phyloP scores from a whole-genome alignment of 2,329 filamentous ascomycete genomes.

The Fusarium albidum region DNA sequence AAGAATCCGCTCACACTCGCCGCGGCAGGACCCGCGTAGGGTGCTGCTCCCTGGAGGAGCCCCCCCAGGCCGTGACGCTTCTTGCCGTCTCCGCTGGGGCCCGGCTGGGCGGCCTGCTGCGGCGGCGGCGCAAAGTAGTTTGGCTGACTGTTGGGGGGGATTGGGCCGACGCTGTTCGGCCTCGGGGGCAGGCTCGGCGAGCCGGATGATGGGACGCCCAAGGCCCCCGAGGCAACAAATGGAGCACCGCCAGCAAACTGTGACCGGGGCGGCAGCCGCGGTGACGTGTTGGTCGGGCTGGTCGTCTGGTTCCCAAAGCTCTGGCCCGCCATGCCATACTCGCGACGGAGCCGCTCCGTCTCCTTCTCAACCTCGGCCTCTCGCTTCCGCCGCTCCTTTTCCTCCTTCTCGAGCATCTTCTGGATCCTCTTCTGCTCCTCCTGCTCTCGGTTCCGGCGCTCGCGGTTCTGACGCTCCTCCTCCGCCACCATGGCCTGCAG shows the following conservation, averaged over 20 bases:
- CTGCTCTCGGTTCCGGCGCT: slow-evolving; percentile 63
- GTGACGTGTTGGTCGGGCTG: slow-evolving; percentile 34
- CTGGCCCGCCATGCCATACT: slow-evolving; percentile 70
- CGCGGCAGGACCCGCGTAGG: slow-evolving; percentile 50
- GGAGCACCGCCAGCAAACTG: slow-evolving; percentile 11
- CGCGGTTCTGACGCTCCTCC: slow-evolving; percentile 61
- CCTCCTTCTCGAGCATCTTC: slow-evolving; percentile 72
- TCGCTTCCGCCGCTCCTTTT: slow-evolving; percentile 62
- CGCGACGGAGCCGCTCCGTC: slow-evolving; percentile 77
- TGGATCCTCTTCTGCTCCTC: slow-evolving; percentile 65
- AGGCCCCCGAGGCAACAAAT: slow-evolving; percentile 22
- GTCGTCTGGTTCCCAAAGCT: slow-evolving; percentile 38
- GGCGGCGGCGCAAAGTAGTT: slow-evolving; percentile 37
- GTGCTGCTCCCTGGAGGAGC: slow-evolving; percentile 40
- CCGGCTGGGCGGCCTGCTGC: slow-evolving; percentile 28
- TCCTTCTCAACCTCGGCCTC: slow-evolving; percentile 76
- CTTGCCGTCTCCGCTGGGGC: slow-evolving; percentile 31
- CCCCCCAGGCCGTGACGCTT: slow-evolving; percentile 41
- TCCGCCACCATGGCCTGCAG: slow-evolving; percentile 63
- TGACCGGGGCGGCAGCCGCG: slow-evolving; percentile 47
- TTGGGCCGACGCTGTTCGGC: slow-evolving; percentile 58
- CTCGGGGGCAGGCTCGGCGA: slow-evolving; percentile 50
- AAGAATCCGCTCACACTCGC: slow-evolving; percentile 57
- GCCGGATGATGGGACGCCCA: slow-evolving; percentile 8
- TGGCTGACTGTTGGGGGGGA: slow-evolving; percentile 33